phyloP scores from a whole-genome alignment of 1,284 basidiomycete species.

The Farysia itapuensis region DNA sequence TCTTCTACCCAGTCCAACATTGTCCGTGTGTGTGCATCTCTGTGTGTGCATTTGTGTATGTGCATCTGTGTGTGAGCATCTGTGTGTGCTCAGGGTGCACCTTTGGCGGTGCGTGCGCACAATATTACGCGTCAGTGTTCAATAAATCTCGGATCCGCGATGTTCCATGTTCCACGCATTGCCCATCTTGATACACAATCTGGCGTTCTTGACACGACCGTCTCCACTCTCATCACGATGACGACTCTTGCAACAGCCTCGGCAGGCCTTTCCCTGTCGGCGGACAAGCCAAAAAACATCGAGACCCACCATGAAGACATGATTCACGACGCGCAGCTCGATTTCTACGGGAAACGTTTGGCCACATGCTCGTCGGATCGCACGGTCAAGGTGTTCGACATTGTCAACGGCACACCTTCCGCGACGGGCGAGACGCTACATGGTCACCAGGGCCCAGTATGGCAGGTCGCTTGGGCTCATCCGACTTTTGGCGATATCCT shows the following conservation, averaged over 20 bases:
- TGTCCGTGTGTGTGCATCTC: no score
- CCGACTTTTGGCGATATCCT: conserved; percentile 89
- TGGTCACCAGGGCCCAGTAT: conserved; percentile 87
- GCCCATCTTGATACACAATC: background rate
- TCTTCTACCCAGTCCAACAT: no score
- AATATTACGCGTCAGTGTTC: no score
- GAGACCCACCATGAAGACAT: conserved; percentile 59
- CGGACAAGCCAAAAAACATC: conserved; percentile 46
- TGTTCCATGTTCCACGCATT: no score
- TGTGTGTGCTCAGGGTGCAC: no score
- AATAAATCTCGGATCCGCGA: no score
- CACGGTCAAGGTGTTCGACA: conserved; percentile 92
- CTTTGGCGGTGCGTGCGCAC: no score
- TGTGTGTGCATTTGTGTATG: no score
- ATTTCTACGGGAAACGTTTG: conserved; percentile 94
- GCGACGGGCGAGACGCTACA: conserved; percentile 62
- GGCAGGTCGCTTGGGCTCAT: conserved; percentile 99
- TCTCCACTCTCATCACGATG: conserved; percentile 10
- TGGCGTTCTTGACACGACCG: background rate
- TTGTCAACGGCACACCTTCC: conserved; percentile 79
- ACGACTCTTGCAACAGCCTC: conserved; percentile 20
- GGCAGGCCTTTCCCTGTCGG: conserved; percentile 27
- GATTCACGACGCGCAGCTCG: conserved; percentile 89
- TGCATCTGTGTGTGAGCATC: no score
- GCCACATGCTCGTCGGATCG: conserved; percentile 96